Evolutionary conservation across 441 rosid genomes (phyloP), one percentile per base, ranked within the genome.

Genomic region (Gossypium lobatum): DNA sequence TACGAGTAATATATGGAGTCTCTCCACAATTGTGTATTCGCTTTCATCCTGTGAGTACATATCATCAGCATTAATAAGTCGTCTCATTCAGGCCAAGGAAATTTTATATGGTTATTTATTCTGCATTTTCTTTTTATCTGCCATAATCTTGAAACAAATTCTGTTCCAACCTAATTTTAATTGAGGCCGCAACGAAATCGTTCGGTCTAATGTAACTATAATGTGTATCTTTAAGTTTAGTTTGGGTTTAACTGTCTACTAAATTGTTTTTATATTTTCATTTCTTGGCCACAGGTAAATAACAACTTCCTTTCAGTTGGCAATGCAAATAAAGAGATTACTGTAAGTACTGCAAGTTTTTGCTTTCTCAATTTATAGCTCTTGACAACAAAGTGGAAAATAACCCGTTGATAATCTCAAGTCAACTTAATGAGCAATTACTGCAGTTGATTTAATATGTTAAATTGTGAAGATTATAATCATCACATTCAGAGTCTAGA

Each of bases 241-340:
- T 34, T 34, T 1, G 39, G 39, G 39, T 34, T 31, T 74, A 14
- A 62, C 54, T 3, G 2, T 45, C 21, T 28, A 28, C 26, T 28
- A 50, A 64, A 68, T 55, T 20, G 39, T 83, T 66, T 72, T 13
- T 59, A 52, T 83, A 62, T 81, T 52, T 42, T 79, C 59, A 73
- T 14, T 72, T 63, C 60, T 74, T 75, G 72, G 63, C 31, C 76
- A 87, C 88, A 95, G 99, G 97, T 93, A 76, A 95, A 95, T 85
- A 95, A 95, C 85, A 91, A 95, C 85, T 89, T 93, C 76, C 92
- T 93, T 75, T 95, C 95, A 60, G 97, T 84, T 73, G 98, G 99
- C 72, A 93, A 95, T 80, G 90, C 87, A 59, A 91, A 91, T 89
- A 95, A 84, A 85, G 98, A 93, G 82, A 84, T 95, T 79, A 86